Percentiles rank a stretch among this genome's conserved stretches.
Conservation (phyloP, 192 early-diverging fungal species). For the Endogone sp. region DNA sequence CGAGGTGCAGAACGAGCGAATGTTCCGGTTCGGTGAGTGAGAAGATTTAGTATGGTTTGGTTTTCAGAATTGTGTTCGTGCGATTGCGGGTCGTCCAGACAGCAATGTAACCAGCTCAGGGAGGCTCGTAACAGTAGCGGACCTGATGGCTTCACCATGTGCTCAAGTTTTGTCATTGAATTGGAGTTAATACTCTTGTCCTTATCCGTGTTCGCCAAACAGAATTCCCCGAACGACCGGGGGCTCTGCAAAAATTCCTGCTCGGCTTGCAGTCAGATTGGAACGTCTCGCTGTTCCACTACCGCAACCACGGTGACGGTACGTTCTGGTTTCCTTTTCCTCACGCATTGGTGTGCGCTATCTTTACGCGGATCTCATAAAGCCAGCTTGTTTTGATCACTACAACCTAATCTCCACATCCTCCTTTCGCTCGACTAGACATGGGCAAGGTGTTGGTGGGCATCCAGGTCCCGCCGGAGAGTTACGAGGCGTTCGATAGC, state of each 20-base stretch:
- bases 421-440: conserved; percentile 45
- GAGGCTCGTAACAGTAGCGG: background rate
- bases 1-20: conserved; percentile 74
- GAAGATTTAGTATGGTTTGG: background rate
- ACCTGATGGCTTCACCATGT: background rate
- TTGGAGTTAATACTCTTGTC: too few species aligned
- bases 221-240: conserved; percentile 94
- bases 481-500: conserved; percentile 58
- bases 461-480: conserved; percentile 80
- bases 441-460: conserved; percentile 92
- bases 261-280: conserved; percentile 57
- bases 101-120: too few species aligned
- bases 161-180: too few species aligned
- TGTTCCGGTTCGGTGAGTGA: conserved; percentile 76
- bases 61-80: background rate
- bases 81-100: background rate
- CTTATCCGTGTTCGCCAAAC: background rate
- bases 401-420: background rate
- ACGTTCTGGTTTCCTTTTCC: conserved; percentile 8
- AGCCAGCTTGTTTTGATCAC: conserved; percentile 1
- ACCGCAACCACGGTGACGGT: conserved; percentile 91
- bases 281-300: conserved; percentile 93
- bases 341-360: background rate
- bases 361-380: background rate
- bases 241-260: conserved; percentile 87